Base-by-base conservation (phyloP, 83 land plant species). In the Picea engelmannii region DNA sequence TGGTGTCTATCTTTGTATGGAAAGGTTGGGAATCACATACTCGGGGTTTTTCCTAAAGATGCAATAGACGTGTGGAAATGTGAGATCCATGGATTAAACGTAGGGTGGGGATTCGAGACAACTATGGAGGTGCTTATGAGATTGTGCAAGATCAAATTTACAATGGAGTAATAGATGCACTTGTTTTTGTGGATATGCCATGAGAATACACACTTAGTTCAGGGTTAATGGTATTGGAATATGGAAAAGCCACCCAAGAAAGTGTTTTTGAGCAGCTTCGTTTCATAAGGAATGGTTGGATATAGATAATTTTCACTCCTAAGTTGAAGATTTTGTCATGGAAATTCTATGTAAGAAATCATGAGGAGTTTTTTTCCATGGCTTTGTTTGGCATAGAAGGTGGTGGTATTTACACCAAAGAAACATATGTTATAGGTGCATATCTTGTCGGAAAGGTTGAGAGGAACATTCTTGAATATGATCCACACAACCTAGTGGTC, bases 231-330 rank as follows among this genome's bases (percentile, higher is more conserved):
- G 89, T 87, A 18, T 65, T 89, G 47, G 87, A 87, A 79, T 87
- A 89, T 61, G 87, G 79, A 20, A 89, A 89, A 62, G 87, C 90
- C 47, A 84, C 85, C 18, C 90, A 89, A 80, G 91, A 89, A 78
- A 97, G 92, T 87, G 95, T 97, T 21, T 97, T 92, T 88, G 98
- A 95, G 85, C 96, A 95, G 9, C 90, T 97, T 23, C 98, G 98
- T 79, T 94, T 97, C 74, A 90, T 97, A 66, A 93, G 96, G 52
- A 98, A 97, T 83, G 99, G 99, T 15, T 96, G 87, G 75, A 91
- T 97, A 77, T 90, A 96, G 13, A 89, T 97, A 49, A 85, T 88
- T 21, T 97, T 97, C 76, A 87, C 95, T 78, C 84, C 92, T 44
- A 98, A 97, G 66, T 75, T 96, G 71, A 96, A 95, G 92, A 90